Base-by-base conservation (phyloP, 306 rosid species). In the Castanea sativa region DNA sequence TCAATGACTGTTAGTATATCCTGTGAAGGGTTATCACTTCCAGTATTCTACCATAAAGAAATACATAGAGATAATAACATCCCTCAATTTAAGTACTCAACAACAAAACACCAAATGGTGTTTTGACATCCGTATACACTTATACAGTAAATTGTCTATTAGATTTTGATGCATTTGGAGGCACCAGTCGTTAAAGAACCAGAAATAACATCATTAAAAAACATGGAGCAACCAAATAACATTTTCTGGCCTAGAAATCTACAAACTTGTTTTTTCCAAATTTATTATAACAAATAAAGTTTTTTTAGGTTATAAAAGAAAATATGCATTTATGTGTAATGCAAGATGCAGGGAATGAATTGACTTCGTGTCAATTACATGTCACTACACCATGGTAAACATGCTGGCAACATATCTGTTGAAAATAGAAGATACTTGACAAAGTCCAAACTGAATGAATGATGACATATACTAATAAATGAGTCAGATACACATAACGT, bases 1-100 rank as follows among this genome's bases (percentile, higher is more conserved):
- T 95, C 97, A 83, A 93, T 95, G 71, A 95, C 93, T 2, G 85
- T 90, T 67, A 89, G 80, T 78, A 77, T 71, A 77, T 89, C 91
- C 77, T 89, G 96, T 70, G 51, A 74, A 11, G 86, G 76, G 55
- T 70, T 69, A 68, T 16, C 71, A 69, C 78, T 84, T 84, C 83
- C 91, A 8, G 79, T 74, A 77, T 79, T 63, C 97, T 92, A 73
- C 52, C 43, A 76, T 70, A 79, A 73, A 38, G 60, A 76, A 61
- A 74, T 60, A 78, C 38, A 30, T 25, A 9, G 73, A 79, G 69
- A 81, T 76, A 76, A 6, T 67, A 69, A 78, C 45, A 75, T n/a
- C 79, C 76, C 77, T 55, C 57, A 25, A 72, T 58, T 71, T 41
- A 75, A 63, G 35, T 20, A n/a, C 52, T 77, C 77, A 77, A 60